phyloP scores from a whole-genome alignment of 192 early-diverging fungal genomes.

The Linnemannia schmuckeri region DNA sequence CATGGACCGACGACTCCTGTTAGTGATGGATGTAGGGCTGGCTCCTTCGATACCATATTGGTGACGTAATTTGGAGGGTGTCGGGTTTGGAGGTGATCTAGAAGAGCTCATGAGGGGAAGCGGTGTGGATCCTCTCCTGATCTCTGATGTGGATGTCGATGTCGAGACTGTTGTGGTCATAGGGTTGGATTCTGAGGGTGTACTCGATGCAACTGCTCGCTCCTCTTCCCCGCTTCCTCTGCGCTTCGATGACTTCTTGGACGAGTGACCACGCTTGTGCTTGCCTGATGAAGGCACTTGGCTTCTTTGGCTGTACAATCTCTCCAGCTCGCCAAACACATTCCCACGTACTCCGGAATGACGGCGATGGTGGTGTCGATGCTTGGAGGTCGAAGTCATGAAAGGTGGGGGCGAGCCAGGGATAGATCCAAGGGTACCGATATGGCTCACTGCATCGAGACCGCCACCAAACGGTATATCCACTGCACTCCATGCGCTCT shows the following conservation, averaged over 20 bases:
- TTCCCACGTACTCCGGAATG: slow-evolving; percentile 34
- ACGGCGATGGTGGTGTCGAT: slow-evolving; percentile 21
- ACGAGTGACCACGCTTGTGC: slow-evolving; percentile 1
- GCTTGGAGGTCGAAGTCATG: slow-evolving; percentile 32
- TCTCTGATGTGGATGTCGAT: slow-evolving; percentile 29
- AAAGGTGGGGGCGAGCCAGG: slow-evolving; percentile 46
- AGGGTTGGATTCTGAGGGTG: background rate
- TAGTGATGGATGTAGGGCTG: slow-evolving; percentile 29
- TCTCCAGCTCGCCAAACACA: slow-evolving; percentile 52
- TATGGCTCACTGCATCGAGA: slow-evolving; percentile 50
- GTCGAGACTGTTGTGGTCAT: slow-evolving; percentile 10
- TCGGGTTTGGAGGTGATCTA: slow-evolving; percentile 35
- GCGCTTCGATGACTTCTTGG: slow-evolving; percentile 13
- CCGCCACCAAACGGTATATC: slow-evolving; percentile 30
- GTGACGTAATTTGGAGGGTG: slow-evolving; percentile 17
- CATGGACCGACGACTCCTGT: slow-evolving; percentile 28
- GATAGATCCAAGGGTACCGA: slow-evolving; percentile 46
- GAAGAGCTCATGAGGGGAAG: background rate
- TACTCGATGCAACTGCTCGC: background rate
- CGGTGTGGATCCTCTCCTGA: slow-evolving; percentile 1
- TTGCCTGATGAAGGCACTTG: slow-evolving; percentile 1
- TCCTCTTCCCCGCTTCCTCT: background rate
- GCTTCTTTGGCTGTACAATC: slow-evolving; percentile 37
- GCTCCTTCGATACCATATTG: background rate
- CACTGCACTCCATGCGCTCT: slow-evolving; percentile 43